Evolutionary conservation across 2,329 filamentous ascomycete species (phyloP).

Genomic region (Cytospora mali): DNA sequence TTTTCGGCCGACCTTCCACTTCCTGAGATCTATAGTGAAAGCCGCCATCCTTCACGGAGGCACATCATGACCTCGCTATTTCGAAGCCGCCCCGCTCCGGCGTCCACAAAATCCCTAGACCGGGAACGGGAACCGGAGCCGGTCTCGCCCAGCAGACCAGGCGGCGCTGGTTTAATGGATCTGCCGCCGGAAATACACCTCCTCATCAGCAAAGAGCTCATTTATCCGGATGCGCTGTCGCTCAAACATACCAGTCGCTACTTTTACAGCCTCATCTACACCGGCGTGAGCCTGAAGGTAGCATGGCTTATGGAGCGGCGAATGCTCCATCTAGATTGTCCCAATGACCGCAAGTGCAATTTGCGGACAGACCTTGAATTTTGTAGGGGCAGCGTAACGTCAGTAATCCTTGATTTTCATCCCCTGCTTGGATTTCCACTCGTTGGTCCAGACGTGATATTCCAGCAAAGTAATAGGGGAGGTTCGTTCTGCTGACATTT

Average conservation of each 20-base stretch:
- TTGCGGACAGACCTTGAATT: constrained; percentile 62
- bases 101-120: background rate
- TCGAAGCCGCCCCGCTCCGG: background rate
- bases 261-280: constrained; percentile 67
- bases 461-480: background rate
- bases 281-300: constrained; percentile 66
- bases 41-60: background rate
- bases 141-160: background rate
- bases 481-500: background rate
- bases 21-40: background rate
- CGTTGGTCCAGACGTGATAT: background rate
- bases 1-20: background rate
- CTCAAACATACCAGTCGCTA: constrained; percentile 67
- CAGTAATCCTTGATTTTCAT: constrained; percentile 36
- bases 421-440: background rate
- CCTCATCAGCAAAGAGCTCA: constrained; percentile 60
- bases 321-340: constrained; percentile 65
- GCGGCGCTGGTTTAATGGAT: constrained; percentile 43
- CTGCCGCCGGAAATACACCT: constrained; percentile 71
- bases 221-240: constrained; percentile 71
- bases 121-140: background rate
- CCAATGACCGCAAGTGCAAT: constrained; percentile 59
- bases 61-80: constrained; percentile 11
- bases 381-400: constrained; percentile 63
- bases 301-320: constrained; percentile 69